A percentile compares a stretch with the other conserved stretches of the same genome.
phyloP scores from a whole-genome alignment of 129 eudicot genomes.

The Flaveria sonorensis region DNA sequence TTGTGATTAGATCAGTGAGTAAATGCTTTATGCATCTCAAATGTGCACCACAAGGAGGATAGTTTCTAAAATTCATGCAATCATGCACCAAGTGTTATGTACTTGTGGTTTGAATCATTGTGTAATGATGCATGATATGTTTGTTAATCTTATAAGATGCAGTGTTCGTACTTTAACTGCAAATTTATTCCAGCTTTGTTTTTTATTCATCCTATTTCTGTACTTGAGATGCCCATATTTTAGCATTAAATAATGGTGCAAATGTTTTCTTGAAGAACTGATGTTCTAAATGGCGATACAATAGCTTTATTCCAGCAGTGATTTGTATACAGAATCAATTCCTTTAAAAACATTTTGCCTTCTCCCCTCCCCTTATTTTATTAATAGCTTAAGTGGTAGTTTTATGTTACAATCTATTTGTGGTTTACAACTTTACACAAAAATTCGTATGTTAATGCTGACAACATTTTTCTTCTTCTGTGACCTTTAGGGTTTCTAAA shows the following conservation, averaged over 20 bases:
- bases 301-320: not conserved
- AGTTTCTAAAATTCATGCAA: not conserved
- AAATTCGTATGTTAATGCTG: not conserved
- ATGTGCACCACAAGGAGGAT: not conserved
- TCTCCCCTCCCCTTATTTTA: not conserved
- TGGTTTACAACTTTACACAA: not conserved
- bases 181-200: not conserved
- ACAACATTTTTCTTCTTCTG: slow-evolving; percentile 19
- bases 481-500: slow-evolving; percentile 25
- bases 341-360: not conserved
- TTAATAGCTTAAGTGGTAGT: not conserved
- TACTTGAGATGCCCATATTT: not conserved
- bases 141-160: not conserved
- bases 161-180: not conserved
- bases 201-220: not conserved
- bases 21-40: not conserved
- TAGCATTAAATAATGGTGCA: not conserved
- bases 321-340: not conserved
- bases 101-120: not conserved
- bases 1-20: not conserved
- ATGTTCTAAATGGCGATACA: not conserved
- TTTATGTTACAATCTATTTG: not conserved
- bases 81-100: not conserved
- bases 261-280: not conserved
- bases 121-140: not conserved